A percentile compares a stretch with the other conserved stretches of the same genome.
Conservation (phyloP, 2,329 filamentous ascomycete species). For the Myotisia sp. region DNA sequence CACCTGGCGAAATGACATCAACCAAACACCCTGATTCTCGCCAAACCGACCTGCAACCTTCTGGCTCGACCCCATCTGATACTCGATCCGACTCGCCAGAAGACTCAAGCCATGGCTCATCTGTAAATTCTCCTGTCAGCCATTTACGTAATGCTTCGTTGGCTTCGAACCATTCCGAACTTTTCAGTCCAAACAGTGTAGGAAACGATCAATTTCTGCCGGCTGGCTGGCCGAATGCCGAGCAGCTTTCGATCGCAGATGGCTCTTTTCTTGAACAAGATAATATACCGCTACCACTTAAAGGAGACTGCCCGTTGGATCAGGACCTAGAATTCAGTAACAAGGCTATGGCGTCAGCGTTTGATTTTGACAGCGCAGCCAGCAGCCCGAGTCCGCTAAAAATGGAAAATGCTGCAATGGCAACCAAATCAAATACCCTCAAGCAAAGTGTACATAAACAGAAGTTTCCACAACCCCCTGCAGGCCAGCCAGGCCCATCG, state of each 20-base stretch:
- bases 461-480: conserved; percentile 7
- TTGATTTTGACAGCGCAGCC: conserved; percentile 36
- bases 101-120: conserved; percentile 30
- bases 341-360: conserved; percentile 35
- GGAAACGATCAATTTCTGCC: conserved; percentile 19
- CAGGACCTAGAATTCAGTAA: conserved; percentile 33
- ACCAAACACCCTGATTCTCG: conserved; percentile 1
- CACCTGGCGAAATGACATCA: conserved; percentile 7
- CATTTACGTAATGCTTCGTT: conserved; percentile 29
- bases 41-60: conserved; percentile 8
- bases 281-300: conserved; percentile 21
- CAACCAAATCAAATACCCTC: too few relatives aligned
- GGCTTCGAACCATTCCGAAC: conserved; percentile 27
- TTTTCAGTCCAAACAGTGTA: conserved; percentile 15
- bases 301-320: conserved; percentile 20
- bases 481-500: background rate
- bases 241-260: conserved; percentile 24
- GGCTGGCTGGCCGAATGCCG: conserved; percentile 26
- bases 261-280: conserved; percentile 29
- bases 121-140: conserved; percentile 28
- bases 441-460: conserved; percentile 4
- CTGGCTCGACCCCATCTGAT: conserved; percentile 22
- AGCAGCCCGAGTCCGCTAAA: conserved; percentile 33
- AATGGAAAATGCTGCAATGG: conserved; percentile 16
- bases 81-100: conserved; percentile 33